Percentiles rank a stretch among this genome's conserved stretches.
Evolutionary conservation across 2,329 filamentous ascomycete genomes (phyloP).

Genomic region (Acrocalymma vagum): DNA sequence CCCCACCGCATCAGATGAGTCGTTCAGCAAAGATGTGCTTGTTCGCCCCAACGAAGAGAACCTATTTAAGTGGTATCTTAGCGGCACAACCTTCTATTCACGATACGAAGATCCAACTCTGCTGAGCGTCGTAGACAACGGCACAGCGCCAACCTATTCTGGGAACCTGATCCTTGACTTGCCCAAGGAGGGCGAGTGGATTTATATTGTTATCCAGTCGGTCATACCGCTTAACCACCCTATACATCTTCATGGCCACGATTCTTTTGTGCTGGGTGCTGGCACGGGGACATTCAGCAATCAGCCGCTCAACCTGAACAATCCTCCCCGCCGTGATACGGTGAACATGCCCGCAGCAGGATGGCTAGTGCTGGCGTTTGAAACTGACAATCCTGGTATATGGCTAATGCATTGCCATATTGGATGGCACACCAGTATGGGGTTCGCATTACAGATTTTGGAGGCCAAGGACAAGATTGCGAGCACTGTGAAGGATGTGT

Average conservation of each 20-base stretch:
- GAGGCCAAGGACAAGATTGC: slow-evolving; percentile 39
- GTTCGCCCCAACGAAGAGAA: slow-evolving; percentile 37
- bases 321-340: slow-evolving; percentile 42
- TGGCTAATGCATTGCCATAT: slow-evolving; percentile 41
- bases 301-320: slow-evolving; percentile 21
- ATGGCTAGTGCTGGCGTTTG: slow-evolving; percentile 42
- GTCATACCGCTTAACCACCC: slow-evolving; percentile 44
- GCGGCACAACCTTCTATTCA: slow-evolving; percentile 44
- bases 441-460: slow-evolving; percentile 60
- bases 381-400: slow-evolving; percentile 41
- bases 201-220: slow-evolving; percentile 51
- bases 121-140: slow-evolving; percentile 41
- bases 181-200: slow-evolving; percentile 38
- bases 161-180: slow-evolving; percentile 43
- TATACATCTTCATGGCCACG: slow-evolving; percentile 58
- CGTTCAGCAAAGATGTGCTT: slow-evolving; percentile 38
- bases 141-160: slow-evolving; percentile 36
- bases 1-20: slow-evolving; percentile 25
- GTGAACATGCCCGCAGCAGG: slow-evolving; percentile 17
- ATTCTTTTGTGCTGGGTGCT: slow-evolving; percentile 62
- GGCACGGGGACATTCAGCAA: slow-evolving; percentile 36
- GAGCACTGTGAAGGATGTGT: slow-evolving; percentile 21
- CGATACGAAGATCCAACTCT: slow-evolving; percentile 50
- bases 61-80: slow-evolving; percentile 51
- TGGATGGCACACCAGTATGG: slow-evolving; percentile 33